phyloP scores from a whole-genome alignment of 345 rosid genomes.

The Citrus inodora region DNA sequence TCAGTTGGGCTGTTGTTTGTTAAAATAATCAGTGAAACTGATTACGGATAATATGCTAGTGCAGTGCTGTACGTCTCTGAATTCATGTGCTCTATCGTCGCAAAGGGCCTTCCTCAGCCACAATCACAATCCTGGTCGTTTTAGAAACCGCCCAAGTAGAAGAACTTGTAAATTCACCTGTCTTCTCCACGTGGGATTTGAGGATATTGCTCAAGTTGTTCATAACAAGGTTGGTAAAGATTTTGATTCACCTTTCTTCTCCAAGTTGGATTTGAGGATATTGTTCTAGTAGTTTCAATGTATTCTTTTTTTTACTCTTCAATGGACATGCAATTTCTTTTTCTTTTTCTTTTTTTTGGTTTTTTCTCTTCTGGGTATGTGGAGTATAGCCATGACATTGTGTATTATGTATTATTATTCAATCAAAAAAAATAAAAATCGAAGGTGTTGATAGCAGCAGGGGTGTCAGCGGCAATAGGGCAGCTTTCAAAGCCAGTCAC shows the following conservation, averaged over 20 bases:
- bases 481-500: conserved; percentile 87
- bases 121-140: conserved; percentile 9
- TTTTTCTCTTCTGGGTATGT: neutral
- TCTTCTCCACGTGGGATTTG: conserved; percentile 38
- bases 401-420: no score
- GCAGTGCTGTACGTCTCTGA: neutral
- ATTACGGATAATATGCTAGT: conserved; percentile 3
- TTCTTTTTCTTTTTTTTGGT: neutral
- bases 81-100: conserved; percentile 1
- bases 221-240: conserved; percentile 59
- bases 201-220: conserved; percentile 53
- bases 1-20: neutral
- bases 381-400: neutral
- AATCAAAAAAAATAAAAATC: neutral
- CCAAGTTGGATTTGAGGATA: no score
- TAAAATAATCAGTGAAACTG: neutral
- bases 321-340: neutral
- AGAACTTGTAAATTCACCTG: conserved; percentile 27
- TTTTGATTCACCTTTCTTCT: no score
- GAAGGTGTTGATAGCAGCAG: conserved; percentile 80
- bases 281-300: no score
- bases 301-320: neutral
- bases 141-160: conserved; percentile 18
- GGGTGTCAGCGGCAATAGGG: conserved; percentile 68
- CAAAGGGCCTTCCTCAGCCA: conserved; percentile 8